Percentiles rank a stretch among this genome's conserved stretches.
Evolutionary conservation across 2,329 filamentous ascomycete genomes (phyloP).

Genomic region (Colletotrichum truncatum): DNA sequence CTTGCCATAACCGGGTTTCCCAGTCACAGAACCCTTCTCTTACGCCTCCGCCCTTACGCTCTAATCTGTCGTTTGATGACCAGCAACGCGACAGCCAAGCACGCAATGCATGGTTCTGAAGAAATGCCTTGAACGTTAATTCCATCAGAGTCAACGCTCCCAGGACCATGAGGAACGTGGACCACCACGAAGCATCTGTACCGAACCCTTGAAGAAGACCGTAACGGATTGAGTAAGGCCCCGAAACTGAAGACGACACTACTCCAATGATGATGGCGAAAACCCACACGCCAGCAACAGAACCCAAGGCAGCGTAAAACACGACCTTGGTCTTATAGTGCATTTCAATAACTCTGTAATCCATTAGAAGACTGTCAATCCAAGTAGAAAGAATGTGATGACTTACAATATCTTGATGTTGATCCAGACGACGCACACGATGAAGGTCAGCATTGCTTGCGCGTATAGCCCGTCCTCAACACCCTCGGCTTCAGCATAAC

Average conservation of each 20-base stretch:
- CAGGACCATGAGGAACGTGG: not conserved
- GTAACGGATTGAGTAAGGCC: not conserved
- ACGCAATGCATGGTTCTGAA: not conserved
- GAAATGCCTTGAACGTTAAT: not conserved
- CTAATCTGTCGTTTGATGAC: conserved; percentile 58
- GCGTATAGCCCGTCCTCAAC: conserved; percentile 5
- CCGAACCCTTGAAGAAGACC: not conserved
- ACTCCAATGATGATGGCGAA: not conserved
- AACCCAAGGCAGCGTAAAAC: not conserved
- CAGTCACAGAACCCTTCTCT: conserved; percentile 51
- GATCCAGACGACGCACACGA: not conserved
- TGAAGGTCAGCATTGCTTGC: not conserved
- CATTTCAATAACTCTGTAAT: not conserved
- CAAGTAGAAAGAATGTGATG: too few species aligned
- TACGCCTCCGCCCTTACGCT: conserved; percentile 37
- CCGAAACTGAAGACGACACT: not conserved
- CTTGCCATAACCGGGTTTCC: conserved; percentile 65
- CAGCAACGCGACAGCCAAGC: conserved; percentile 37
- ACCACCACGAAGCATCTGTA: not conserved
- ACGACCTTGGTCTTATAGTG: not conserved
- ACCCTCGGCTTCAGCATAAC: not conserved
- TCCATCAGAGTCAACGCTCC: not conserved
- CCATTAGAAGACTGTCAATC: not conserved
- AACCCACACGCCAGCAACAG: not conserved
- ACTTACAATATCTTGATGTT: conserved; percentile 9